Evolutionary conservation across 192 early-diverging fungal genomes (phyloP).

Genomic region (Coemansia sp.): DNA sequence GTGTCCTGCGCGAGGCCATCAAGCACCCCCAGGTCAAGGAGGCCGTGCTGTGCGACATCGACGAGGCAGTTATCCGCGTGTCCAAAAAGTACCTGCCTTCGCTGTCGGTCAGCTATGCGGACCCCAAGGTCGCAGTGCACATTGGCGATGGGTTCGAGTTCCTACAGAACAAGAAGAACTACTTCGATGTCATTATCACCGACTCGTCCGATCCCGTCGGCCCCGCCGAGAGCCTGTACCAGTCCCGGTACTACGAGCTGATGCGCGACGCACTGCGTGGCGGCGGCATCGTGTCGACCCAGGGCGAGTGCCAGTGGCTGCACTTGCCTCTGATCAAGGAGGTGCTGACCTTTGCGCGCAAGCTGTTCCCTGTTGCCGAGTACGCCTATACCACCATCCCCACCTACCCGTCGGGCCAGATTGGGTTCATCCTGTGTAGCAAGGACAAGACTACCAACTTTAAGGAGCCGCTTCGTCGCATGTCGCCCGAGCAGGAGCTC

Average conservation of each 20-base stretch:
- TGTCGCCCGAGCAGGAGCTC: constrained; percentile 75
- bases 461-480: constrained; percentile 72
- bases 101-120: constrained; percentile 90
- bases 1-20: constrained; percentile 96
- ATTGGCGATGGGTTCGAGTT: constrained; percentile 97
- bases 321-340: constrained; percentile 89
- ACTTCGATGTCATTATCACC: constrained; percentile 98
- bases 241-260: constrained; percentile 88
- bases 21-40: constrained; percentile 93
- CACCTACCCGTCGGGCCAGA: constrained; percentile 97
- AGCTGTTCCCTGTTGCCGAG: constrained; percentile 86
- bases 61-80: constrained; percentile 88
- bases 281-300: constrained; percentile 92
- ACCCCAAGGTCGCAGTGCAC: constrained; percentile 92
- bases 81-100: constrained; percentile 92
- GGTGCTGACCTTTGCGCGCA: constrained; percentile 75
- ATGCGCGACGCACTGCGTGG: constrained; percentile 86
- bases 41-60: constrained; percentile 95
- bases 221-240: constrained; percentile 93
- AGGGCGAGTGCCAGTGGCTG: constrained; percentile 99
- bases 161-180: constrained; percentile 79
- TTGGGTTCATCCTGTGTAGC: constrained; percentile 92
- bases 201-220: constrained; percentile 98
- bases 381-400: constrained; percentile 95
- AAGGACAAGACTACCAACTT: constrained; percentile 76